Evolutionary conservation across 345 rosid species (phyloP).

Genomic region (Clausena lansium): DNA sequence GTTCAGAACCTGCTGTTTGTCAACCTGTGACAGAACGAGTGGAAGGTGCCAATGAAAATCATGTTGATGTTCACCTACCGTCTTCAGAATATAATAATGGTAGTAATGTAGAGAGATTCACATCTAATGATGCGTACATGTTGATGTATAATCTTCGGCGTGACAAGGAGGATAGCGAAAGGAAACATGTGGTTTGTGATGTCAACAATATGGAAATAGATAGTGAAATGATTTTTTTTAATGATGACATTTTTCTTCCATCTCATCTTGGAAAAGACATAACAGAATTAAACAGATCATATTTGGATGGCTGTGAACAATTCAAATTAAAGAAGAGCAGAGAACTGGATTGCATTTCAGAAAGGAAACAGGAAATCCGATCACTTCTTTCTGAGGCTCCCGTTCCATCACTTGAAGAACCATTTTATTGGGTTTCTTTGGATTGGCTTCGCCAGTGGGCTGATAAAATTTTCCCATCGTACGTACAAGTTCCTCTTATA

Average conservation of each 20-base stretch:
- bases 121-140: conserved; percentile 94
- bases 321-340: conserved; percentile 59
- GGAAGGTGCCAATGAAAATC: conserved; percentile 38
- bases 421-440: conserved; percentile 73
- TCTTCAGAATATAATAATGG: conserved; percentile 41
- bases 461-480: conserved; percentile 68
- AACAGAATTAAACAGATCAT: conserved; percentile 51
- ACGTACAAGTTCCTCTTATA: conserved; percentile 33
- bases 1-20: conserved; percentile 22
- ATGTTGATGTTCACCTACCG: conserved; percentile 34
- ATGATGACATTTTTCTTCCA: conserved; percentile 56
- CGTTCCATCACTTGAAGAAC: conserved; percentile 62
- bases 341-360: conserved; percentile 48
- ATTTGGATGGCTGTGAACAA: conserved; percentile 54
- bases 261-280: conserved; percentile 61
- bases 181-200: conserved; percentile 25
- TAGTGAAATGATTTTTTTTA: conserved; percentile 32
- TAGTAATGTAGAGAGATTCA: conserved; percentile 52
- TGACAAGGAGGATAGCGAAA: conserved; percentile 38
- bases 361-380: conserved; percentile 81
- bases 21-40: conserved; percentile 33
- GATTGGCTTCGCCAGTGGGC: conserved; percentile 99
- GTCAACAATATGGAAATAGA: conserved; percentile 33
- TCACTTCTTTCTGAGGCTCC: conserved; percentile 81
- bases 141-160: conserved; percentile 79